These are phyloP conservation scores for Dittrichia graveolens DNA, from an alignment of 129 eudicot species.

Conservation along the genomic window DNA sequence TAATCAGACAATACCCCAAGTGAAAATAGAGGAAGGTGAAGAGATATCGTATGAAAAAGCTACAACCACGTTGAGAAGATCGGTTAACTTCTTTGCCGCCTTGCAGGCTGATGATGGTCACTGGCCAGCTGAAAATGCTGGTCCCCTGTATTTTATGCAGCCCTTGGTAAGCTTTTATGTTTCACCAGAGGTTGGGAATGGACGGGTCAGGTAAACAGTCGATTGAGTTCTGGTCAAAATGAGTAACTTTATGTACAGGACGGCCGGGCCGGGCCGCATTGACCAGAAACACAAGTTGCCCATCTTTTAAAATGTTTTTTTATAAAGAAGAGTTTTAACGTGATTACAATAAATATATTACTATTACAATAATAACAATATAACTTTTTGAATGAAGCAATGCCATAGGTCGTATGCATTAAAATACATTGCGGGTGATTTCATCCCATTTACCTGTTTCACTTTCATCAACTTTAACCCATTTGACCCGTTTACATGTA, in stretches of 20 bases:
- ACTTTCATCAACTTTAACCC: no score
- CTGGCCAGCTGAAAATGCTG: constrained; percentile 96
- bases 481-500: no score
- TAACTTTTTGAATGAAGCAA: no score
- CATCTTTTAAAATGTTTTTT: not conserved
- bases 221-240: not conserved
- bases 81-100: constrained; percentile 66
- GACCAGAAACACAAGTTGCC: not conserved
- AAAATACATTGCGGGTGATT: no score
- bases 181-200: not conserved
- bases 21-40: constrained; percentile 66
- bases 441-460: no score
- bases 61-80: constrained; percentile 56
- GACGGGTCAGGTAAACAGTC: not conserved
- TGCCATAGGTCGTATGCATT: no score
- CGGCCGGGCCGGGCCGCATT: not conserved
- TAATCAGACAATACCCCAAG: constrained; percentile 58
- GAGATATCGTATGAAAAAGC: constrained; percentile 64
- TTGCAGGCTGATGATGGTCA: constrained; percentile 88
- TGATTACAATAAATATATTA: no score
- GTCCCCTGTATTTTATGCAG: constrained; percentile 79
- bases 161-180: constrained; percentile 50
- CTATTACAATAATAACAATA: no score
- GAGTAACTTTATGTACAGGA: no score
- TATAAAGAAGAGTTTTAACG: no score